A percentile compares a stretch with the other conserved stretches of the same genome.
These are phyloP conservation scores for Sporothrix schenckii DNA, from an alignment of 2,329 filamentous ascomycete species.

Conservation along the genomic window DNA sequence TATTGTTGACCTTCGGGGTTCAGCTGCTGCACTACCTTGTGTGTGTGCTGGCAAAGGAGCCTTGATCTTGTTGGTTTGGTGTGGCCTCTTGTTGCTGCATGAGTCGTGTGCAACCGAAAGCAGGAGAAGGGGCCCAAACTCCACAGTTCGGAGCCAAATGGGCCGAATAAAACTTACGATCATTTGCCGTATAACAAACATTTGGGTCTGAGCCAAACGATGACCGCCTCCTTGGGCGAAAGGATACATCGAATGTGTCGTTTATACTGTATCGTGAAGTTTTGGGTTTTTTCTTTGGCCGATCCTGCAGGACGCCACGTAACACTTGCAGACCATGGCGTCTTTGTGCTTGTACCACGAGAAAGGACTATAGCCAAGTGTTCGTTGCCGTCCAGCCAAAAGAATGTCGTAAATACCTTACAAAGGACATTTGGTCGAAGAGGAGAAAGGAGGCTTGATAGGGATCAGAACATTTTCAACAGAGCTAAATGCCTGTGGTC, in stretches of 20 bases:
- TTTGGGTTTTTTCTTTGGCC: conserved; percentile 20
- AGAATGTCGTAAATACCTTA: not conserved
- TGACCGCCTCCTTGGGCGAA: not conserved
- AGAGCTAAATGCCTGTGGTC: not conserved
- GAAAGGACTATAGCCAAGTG: not conserved
- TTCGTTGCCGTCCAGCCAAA: not conserved
- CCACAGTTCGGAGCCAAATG: not conserved
- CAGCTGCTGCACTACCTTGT: conserved; percentile 26
- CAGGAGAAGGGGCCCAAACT: not conserved
- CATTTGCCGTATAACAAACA: not conserved
- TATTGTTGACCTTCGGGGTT: conserved; percentile 20
- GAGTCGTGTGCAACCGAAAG: not conserved
- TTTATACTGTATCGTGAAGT: not conserved
- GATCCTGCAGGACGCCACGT: conserved; percentile 31
- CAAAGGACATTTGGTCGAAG: not conserved
- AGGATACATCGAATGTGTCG: not conserved
- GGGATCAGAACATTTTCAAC: not conserved
- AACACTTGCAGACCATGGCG: conserved; percentile 21
- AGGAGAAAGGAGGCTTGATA: not conserved
- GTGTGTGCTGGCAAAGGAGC: conserved; percentile 22
- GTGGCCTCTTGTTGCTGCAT: conserved; percentile 10
- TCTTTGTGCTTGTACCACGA: conserved; percentile 9
- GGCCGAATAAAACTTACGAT: not conserved
- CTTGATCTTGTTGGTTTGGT: conserved; percentile 7
- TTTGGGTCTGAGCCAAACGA: not conserved